Percentiles rank a stretch among this genome's conserved stretches.
Conservation (phyloP, 768 basidiomycete genomes). For the Auricularia sp. region DNA sequence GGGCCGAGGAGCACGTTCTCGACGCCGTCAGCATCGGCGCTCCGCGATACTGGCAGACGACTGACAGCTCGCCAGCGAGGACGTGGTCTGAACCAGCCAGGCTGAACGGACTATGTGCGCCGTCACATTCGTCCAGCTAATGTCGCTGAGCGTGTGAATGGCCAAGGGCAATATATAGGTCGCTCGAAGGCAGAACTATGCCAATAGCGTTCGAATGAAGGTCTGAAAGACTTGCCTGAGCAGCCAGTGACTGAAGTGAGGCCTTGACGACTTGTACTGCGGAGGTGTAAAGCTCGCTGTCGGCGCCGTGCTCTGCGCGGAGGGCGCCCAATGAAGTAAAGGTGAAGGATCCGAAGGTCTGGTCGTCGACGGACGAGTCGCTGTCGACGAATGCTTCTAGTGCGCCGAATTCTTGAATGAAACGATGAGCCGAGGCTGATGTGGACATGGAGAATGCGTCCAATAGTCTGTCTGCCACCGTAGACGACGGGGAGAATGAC, state of each 20-base stretch:
- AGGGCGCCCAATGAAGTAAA: constrained; percentile 37
- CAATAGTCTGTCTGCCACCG: neutral
- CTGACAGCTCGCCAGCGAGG: too few relatives aligned
- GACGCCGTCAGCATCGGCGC: too few relatives aligned
- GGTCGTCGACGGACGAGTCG: constrained; percentile 26
- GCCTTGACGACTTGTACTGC: constrained; percentile 37
- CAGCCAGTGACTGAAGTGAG: constrained; percentile 32
- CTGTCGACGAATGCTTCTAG: constrained; percentile 44
- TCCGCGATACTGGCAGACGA: too few relatives aligned
- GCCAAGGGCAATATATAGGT: too few relatives aligned
- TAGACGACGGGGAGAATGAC: neutral
- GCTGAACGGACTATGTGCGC: too few relatives aligned
- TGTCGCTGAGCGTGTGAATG: too few relatives aligned
- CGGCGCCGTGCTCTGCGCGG: constrained; percentile 33
- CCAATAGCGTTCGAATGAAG: too few relatives aligned
- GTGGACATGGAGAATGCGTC: neutral
- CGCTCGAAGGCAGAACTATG: too few relatives aligned
- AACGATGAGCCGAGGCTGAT: constrained; percentile 8
- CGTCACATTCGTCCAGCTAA: too few relatives aligned
- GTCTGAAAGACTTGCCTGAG: neutral
- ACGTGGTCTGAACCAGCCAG: too few relatives aligned
- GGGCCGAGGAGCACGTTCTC: too few relatives aligned
- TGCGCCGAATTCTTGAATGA: constrained; percentile 34
- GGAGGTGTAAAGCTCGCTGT: constrained; percentile 44
- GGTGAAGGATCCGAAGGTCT: constrained; percentile 52